Evolutionary conservation across 805 yeast genomes (phyloP).

Genomic region (Zygosaccharomyces bailii): DNA sequence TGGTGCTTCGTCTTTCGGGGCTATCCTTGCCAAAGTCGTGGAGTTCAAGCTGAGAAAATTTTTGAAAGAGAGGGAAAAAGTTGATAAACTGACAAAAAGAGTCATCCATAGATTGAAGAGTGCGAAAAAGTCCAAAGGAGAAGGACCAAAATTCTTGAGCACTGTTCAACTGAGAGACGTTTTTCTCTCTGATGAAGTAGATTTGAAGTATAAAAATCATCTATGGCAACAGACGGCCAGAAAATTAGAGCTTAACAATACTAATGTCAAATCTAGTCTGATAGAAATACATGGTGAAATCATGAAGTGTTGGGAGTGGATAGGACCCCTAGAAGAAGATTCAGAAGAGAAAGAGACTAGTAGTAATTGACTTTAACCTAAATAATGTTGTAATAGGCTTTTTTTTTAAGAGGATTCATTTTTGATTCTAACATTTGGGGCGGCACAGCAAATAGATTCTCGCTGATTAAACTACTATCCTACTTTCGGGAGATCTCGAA

Average conservation of each 20-base stretch:
- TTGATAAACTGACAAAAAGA: conserved; percentile 45
- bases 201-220: conserved; percentile 37
- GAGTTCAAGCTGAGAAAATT: conserved; percentile 39
- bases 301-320: conserved; percentile 87
- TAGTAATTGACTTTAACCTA: conserved; percentile 3
- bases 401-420: neutral
- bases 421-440: too few relatives aligned
- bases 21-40: conserved; percentile 25
- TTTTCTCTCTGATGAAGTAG: conserved; percentile 40
- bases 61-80: conserved; percentile 39
- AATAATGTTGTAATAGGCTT: neutral
- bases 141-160: conserved; percentile 46
- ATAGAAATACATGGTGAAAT: conserved; percentile 84
- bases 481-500: too few relatives aligned
- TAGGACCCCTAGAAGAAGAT: conserved; percentile 37
- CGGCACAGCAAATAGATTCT: too few relatives aligned
- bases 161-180: conserved; percentile 71
- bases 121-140: conserved; percentile 36
- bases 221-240: conserved; percentile 59
- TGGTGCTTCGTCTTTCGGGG: conserved; percentile 11
- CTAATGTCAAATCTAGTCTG: conserved; percentile 58
- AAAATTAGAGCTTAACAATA: conserved; percentile 55
- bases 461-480: too few relatives aligned
- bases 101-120: conserved; percentile 50
- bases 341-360: neutral